Conservation (phyloP, 176 grass and related monocot genomes). For the Chrysopogon serrulatus region DNA sequence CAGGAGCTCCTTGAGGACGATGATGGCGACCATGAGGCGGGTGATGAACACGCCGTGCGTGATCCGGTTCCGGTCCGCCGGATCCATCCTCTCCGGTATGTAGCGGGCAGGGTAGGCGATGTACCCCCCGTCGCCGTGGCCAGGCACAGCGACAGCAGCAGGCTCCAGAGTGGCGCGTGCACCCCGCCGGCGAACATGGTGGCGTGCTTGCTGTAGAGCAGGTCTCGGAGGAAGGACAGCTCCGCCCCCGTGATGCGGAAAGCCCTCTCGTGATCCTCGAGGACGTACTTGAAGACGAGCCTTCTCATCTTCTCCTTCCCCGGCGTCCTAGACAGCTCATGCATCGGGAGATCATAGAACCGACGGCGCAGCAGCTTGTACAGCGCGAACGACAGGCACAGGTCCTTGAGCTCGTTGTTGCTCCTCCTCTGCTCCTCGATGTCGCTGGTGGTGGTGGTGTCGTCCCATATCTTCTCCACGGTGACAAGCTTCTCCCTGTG, state of each 20-base stretch:
- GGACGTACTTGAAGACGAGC: not conserved
- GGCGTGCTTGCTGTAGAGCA: constrained; percentile 5
- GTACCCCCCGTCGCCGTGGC: not conserved
- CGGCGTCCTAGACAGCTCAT: not conserved
- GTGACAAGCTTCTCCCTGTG: constrained; percentile 5
- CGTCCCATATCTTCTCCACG: not conserved
- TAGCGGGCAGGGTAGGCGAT: not conserved
- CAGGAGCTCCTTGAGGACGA: not conserved
- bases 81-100: not conserved
- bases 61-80: not conserved
- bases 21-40: not conserved
- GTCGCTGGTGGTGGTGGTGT: not conserved
- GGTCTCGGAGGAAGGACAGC: constrained; percentile 25
- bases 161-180: accelerated
- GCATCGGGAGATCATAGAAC: not conserved
- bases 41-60: not conserved
- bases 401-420: not conserved
- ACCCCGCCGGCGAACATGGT: not conserved
- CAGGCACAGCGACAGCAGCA: not conserved
- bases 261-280: not conserved
- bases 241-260: not conserved
- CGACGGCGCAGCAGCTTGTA: constrained; percentile 17
- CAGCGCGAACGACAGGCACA: constrained; percentile 23
- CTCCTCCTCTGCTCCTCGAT: not conserved
- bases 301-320: not conserved